phyloP scores from a whole-genome alignment of 441 rosid species.

The Jatropha multifida region DNA sequence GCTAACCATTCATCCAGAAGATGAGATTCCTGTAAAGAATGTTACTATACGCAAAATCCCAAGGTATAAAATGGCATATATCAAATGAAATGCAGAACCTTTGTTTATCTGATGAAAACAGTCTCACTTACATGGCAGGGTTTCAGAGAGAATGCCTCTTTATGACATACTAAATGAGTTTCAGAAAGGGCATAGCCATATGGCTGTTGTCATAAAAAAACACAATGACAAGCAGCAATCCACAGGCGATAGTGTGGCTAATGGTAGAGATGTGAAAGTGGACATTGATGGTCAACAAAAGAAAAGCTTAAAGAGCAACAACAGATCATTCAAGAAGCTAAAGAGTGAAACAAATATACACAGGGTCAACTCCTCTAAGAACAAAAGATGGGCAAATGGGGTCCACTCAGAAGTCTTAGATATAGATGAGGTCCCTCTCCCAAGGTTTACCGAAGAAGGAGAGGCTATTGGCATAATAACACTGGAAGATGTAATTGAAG shows the following conservation, averaged over 20 bases:
- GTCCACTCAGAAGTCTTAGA: constrained; percentile 65
- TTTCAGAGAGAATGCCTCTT: constrained; percentile 46
- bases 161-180: constrained; percentile 58
- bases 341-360: constrained; percentile 46
- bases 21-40: constrained; percentile 65
- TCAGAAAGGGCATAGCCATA: constrained; percentile 67
- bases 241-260: constrained; percentile 14
- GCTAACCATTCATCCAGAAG: constrained; percentile 72
- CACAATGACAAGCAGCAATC: constrained; percentile 20
- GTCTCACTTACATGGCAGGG: constrained; percentile 27
- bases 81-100: too few relatives aligned
- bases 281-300: constrained; percentile 57
- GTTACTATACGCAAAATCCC: constrained; percentile 82
- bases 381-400: constrained; percentile 66
- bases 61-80: constrained; percentile 37
- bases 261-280: constrained; percentile 49
- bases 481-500: constrained; percentile 92
- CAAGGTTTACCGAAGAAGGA: constrained; percentile 46
- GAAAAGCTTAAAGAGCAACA: constrained; percentile 51
- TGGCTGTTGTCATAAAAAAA: constrained; percentile 51
- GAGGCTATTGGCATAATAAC: constrained; percentile 83
- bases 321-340: constrained; percentile 61
- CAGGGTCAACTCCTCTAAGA: constrained; percentile 37
- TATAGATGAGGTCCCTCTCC: constrained; percentile 56
- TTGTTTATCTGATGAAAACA: background rate